Evolutionary conservation across 352 stramenopile species (phyloP), one percentile per base, ranked within the genome.

Genomic region (Phytophthora melonis): DNA sequence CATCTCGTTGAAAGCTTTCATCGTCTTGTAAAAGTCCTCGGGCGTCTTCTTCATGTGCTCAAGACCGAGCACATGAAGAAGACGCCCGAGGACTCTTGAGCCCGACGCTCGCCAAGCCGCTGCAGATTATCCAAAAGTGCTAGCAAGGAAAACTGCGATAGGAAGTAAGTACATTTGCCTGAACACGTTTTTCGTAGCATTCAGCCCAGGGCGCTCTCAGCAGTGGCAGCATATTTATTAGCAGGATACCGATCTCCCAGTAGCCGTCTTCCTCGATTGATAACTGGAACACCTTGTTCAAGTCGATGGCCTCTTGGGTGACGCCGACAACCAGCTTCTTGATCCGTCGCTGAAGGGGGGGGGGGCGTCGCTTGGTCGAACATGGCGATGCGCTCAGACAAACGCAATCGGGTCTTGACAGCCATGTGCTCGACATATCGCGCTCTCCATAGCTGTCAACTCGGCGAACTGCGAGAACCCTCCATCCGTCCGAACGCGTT

Each of bases 1-100:
- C 62, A 93, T 92, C 54, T 93, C 81, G 77, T 94, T 94, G 64
- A 92, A 96, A 16, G 84, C 87, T 72, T 90, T 91, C 86, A 94
- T 96, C 4, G 86, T 93, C 58, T 90, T 80, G 70, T 93, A 93
- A 71, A 96, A 96, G 57, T 94, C 86, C 41, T 93, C 83, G 3
- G 89, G 88, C 19, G 83, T 90, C 68, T 93, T 84, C 64, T 93
- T 93, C 82, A 94, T 93, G 62, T 90, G 81, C 72, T 95, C 23
- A n/a, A n/a, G n/a, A n/a, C n/a, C n/a, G n/a, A n/a, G n/a, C n/a
- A n/a, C n/a, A n/a, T n/a, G n/a, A n/a, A n/a, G n/a, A n/a, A n/a
- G n/a, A n/a, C n/a, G n/a, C n/a, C n/a, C n/a, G n/a, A n/a, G n/a
- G n/a, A n/a, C 87, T 94, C 67, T 95, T 95, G 21, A 93, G 80